A percentile compares a stretch with the other conserved stretches of the same genome.
Evolutionary conservation across 306 rosid species (phyloP).

Genomic region (Astragalus membranaceus): DNA sequence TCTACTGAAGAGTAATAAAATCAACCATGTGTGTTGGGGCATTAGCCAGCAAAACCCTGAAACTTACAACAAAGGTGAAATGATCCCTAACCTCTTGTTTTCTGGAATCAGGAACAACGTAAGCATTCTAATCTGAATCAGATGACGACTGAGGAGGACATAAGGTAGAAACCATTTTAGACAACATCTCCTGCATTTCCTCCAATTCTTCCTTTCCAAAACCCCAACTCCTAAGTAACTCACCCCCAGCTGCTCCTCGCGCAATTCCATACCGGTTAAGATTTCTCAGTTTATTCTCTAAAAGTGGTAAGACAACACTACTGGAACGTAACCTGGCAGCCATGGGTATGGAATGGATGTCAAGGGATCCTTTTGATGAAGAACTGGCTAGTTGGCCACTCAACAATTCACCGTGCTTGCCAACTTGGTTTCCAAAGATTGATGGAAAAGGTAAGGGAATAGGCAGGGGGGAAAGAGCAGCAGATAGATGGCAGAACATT

Average conservation of each 20-base stretch:
- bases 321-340: constrained; percentile 83
- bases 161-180: constrained; percentile 56
- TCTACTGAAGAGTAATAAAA: not conserved
- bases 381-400: constrained; percentile 32
- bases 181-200: constrained; percentile 74
- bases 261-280: constrained; percentile 50
- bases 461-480: constrained; percentile 69
- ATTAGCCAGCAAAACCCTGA: not conserved
- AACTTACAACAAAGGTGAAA: not conserved
- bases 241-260: constrained; percentile 62
- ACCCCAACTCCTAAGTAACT: constrained; percentile 69
- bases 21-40: not conserved
- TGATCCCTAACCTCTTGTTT: not conserved
- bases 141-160: constrained; percentile 54
- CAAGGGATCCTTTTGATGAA: constrained; percentile 65
- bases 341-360: constrained; percentile 76
- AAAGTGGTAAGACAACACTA: constrained; percentile 56
- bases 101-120: constrained; percentile 1
- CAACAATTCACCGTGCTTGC: constrained; percentile 58
- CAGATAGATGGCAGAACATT: constrained; percentile 64
- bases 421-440: constrained; percentile 58
- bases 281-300: constrained; percentile 58
- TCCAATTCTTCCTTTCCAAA: constrained; percentile 65
- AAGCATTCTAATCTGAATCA: constrained; percentile 61
- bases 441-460: constrained; percentile 89